Conservation (phyloP, 1,139 yeast genomes). For the Debaryomyces robertsiae region DNA sequence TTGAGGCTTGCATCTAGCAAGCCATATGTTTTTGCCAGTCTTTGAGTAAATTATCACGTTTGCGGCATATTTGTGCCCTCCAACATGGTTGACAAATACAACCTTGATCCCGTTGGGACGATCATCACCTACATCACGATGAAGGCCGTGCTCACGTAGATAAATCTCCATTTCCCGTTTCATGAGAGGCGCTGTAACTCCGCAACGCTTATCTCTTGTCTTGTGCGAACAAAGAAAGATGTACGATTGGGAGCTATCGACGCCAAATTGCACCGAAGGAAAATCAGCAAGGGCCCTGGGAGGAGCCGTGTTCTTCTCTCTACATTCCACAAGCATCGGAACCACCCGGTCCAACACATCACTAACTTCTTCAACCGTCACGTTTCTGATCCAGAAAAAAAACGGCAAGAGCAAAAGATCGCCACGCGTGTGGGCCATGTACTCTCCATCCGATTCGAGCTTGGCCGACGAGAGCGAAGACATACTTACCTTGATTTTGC, state of each 20-base stretch:
- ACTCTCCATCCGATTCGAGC: constrained; percentile 42
- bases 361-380: constrained; percentile 48
- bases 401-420: constrained; percentile 74
- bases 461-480: constrained; percentile 49
- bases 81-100: constrained; percentile 78
- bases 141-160: constrained; percentile 66
- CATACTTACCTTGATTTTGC: constrained; percentile 52
- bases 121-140: constrained; percentile 72
- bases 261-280: constrained; percentile 21
- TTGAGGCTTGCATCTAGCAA: constrained; percentile 80
- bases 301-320: constrained; percentile 21
- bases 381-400: constrained; percentile 68
- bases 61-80: constrained; percentile 94
- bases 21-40: constrained; percentile 81
- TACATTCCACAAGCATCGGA: constrained; percentile 35
- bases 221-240: constrained; percentile 84
- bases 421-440: constrained; percentile 44
- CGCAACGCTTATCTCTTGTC: constrained; percentile 92
- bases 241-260: constrained; percentile 53
- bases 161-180: constrained; percentile 75
- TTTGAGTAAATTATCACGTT: constrained; percentile 73
- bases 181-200: constrained; percentile 91
- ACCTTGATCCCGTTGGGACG: constrained; percentile 76
- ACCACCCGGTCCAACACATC: constrained; percentile 50
- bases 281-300: constrained; percentile 12